Base-by-base conservation (phyloP, 2,329 filamentous ascomycete genomes). In the Lomentospora prolificans region DNA sequence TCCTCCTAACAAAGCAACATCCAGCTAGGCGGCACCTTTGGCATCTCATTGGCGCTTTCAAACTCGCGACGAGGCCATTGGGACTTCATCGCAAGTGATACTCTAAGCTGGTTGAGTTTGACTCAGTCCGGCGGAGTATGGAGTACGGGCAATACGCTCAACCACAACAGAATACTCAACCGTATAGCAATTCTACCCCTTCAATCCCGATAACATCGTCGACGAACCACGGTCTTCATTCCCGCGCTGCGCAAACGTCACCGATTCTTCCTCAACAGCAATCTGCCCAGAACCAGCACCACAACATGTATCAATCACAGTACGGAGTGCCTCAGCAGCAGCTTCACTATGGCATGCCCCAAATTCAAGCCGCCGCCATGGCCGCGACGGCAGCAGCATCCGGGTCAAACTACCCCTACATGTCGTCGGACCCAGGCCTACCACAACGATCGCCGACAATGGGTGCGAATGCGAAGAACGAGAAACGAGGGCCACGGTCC, bases 281-380 rank as follows among this genome's bases (percentile, higher is more conserved):
- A 64, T 77, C 80, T 59, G 75, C 79, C 39, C 81, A 82, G 59
- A 81, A 80, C 65, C 78, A 84, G 62, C 75, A 75, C 52, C 85
- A 50, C 53, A 58, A 25, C 79, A 89, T 85, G 73, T 96, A 96
- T 70, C 82, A 88, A 65, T 81, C 87, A 68, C 78, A 83, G 60
- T 92, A 90, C 67, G 85, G 82, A 57, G 87, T 91, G 57, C 77
- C 86, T 59, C 81, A 85, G 61, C 78, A 84, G 63, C 79, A 79
- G 64, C 90, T 95, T 82, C 85, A 88, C 73, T 95, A 95, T 73
- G 85, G 80, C 57, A 89, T 92, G 71, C 86, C 86, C 31, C 82
- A 86, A 19, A 89, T 90, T 50, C 89, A 95, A 70, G 90, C 90
- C 12, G 91, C 92, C 52, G 91, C 91, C 57, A 94, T 96, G 89